Conservation (phyloP, 2,329 filamentous ascomycete species). For the Ophiostoma ips region DNA sequence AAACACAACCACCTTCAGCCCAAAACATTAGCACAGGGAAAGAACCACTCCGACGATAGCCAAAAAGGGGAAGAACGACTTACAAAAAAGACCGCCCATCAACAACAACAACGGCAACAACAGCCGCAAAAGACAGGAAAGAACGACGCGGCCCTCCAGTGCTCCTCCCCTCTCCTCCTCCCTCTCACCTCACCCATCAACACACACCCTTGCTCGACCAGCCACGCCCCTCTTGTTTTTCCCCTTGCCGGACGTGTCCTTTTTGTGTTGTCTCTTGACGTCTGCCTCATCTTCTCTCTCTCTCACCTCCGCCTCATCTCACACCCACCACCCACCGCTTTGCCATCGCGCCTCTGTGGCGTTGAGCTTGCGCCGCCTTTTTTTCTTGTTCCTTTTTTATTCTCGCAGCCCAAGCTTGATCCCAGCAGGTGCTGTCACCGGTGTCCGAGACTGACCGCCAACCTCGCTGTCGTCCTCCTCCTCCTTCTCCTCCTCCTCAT, state of each 20-base stretch:
- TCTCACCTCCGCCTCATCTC: background rate
- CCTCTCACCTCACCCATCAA: background rate
- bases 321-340: background rate
- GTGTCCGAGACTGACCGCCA: too few relatives aligned
- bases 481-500: constrained; percentile 3
- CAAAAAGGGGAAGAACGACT: background rate
- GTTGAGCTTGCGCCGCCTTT: background rate
- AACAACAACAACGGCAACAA: background rate
- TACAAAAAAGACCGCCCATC: background rate
- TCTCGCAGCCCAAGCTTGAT: too few relatives aligned
- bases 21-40: background rate
- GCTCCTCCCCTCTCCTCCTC: background rate
- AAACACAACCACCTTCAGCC: constrained; percentile 1
- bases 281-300: too few relatives aligned
- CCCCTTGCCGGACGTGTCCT: too few relatives aligned
- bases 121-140: too few relatives aligned
- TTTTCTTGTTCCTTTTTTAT: too few relatives aligned
- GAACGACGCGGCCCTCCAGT: too few relatives aligned
- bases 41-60: background rate
- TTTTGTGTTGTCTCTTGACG: background rate
- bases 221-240: background rate
- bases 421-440: too few relatives aligned
- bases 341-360: too few relatives aligned
- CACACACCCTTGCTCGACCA: too few relatives aligned
- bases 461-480: too few relatives aligned